Conservation (phyloP, 345 rosid genomes). For the Erysimum cheiranthoides region DNA sequence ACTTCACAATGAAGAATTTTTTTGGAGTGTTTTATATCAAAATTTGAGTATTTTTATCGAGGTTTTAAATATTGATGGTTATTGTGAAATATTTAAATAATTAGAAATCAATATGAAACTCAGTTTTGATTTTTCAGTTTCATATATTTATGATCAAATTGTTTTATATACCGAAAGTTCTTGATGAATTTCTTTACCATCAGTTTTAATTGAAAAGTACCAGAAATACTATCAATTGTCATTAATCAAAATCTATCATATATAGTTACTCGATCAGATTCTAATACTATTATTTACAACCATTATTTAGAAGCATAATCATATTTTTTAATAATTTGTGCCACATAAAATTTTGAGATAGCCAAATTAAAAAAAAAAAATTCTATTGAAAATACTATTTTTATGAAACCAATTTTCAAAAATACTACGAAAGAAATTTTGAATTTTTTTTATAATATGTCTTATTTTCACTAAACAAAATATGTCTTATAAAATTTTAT, state of each 20-base stretch:
- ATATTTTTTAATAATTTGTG: conserved; percentile 29
- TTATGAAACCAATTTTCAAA: too few species aligned
- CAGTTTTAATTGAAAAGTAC: background rate
- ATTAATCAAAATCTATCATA: background rate
- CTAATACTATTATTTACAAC: conserved; percentile 9
- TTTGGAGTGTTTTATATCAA: background rate
- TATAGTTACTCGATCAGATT: background rate
- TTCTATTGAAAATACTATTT: too few species aligned
- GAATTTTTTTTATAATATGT: too few species aligned
- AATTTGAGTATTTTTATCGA: background rate
- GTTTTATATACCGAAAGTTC: too few species aligned
- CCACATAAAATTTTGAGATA: conserved; percentile 27
- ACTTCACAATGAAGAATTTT: background rate
- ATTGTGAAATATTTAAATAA: background rate
- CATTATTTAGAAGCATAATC: conserved; percentile 21
- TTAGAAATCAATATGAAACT: background rate
- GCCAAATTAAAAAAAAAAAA: conserved; percentile 32
- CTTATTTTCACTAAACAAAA: too few species aligned
- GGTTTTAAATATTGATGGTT: background rate
- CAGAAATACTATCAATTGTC: background rate
- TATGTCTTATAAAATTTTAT: too few species aligned
- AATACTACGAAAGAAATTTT: too few species aligned
- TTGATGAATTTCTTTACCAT: background rate
- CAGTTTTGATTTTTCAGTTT: background rate
- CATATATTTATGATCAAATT: background rate